Conservation (phyloP, 768 basidiomycete species). For the Calvatia gigantea region DNA sequence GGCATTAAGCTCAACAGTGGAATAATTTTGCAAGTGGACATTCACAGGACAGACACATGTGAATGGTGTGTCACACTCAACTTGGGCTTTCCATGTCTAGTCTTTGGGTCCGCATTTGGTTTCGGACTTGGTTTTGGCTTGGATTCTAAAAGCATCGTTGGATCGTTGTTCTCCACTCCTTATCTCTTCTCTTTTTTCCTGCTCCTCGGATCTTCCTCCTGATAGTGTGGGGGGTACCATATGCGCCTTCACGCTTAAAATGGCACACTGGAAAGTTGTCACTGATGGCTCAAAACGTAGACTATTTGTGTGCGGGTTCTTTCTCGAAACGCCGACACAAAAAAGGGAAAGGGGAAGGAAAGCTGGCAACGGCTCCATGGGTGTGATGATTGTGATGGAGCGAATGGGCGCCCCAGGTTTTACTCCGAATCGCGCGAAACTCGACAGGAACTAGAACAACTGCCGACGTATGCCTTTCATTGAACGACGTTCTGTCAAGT, state of each 20-base stretch:
- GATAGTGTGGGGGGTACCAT: background rate
- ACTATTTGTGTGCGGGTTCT: background rate
- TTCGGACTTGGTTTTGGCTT: background rate
- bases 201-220: conserved; percentile 3
- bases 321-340: background rate
- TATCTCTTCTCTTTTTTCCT: background rate
- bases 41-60: background rate
- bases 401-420: background rate
- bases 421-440: conserved; percentile 3
- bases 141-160: background rate
- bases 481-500: background rate
- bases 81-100: background rate
- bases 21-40: background rate
- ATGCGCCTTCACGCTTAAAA: background rate
- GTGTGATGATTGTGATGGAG: background rate
- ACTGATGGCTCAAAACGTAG: background rate
- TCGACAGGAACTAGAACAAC: background rate
- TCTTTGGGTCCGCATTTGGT: background rate
- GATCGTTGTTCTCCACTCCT: background rate
- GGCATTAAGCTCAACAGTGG: background rate
- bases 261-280: background rate
- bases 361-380: background rate
- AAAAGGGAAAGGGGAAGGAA: background rate
- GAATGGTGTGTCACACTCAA: background rate
- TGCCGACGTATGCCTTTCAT: background rate